A percentile compares a stretch with the other conserved stretches of the same genome.
phyloP scores from a whole-genome alignment of 73 alveolate genomes.

The Tetrahymena thermophila region DNA sequence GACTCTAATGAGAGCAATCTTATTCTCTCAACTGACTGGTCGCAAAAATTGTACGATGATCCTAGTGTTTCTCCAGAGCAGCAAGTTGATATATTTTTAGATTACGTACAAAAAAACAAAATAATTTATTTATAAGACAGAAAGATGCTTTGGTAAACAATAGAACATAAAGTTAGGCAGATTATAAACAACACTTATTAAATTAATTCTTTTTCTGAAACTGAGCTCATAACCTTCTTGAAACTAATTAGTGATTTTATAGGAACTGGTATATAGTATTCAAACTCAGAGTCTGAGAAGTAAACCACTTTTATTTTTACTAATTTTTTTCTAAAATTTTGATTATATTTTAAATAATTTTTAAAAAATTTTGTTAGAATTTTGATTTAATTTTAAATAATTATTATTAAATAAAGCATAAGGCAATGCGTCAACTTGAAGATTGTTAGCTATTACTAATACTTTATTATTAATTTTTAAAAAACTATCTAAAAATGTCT shows the following conservation, averaged over 20 bases:
- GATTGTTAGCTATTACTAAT: background rate
- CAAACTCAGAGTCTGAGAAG: background rate
- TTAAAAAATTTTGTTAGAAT: no score
- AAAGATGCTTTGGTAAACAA: background rate
- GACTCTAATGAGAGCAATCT: background rate
- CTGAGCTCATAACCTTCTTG: background rate
- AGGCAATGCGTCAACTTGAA: background rate
- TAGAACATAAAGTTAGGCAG: background rate
- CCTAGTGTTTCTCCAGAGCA: background rate
- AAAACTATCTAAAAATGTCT: background rate
- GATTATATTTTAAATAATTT: no score
- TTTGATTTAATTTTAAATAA: background rate
- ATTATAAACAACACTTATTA: background rate
- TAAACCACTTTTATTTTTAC: background rate
- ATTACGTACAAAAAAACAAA: background rate
- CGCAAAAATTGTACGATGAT: background rate
- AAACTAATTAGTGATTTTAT: background rate
- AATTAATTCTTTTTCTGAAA: background rate
- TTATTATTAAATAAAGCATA: background rate
- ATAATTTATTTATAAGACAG: background rate
- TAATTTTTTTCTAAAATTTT: no score
- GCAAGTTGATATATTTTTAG: background rate
- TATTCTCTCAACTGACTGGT: background rate
- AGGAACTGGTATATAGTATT: background rate
- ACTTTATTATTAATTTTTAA: background rate